Evolutionary conservation across 805 yeast genomes (phyloP), one percentile per base, ranked within the genome.

Genomic region (Saccharomycopsis javanensis): DNA sequence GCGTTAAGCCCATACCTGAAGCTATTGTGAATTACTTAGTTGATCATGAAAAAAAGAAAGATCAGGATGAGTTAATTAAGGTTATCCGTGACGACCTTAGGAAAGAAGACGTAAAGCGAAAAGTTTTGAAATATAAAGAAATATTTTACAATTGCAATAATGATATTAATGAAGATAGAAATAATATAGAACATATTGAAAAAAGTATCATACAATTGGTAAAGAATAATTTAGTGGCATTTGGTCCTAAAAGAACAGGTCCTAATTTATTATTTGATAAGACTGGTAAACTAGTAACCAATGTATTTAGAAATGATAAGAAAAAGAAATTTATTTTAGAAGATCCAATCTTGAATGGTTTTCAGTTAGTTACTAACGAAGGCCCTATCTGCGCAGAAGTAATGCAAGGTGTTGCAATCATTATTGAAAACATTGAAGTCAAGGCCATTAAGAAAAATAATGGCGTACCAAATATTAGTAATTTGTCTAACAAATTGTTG

Each of bases 311-410:
- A 7, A 37, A 33, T 16, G 34, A 31, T 55, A 46, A 52, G 11
- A 46, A 31, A 1, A 33, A 55, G 15, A 50, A 53, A 20, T 54
- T 58, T 25, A 74, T 72, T 54, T 79, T 72, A 65, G 86, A 82
- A 61, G 83, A 83, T 55, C 81, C 85, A 64, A 69, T 92, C 1
- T 66, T 87, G 51, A 85, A 86, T 63, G 99, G 96, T 0, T 91
- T 90, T 69, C 95, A 88, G 67, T 71, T 89, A 38, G 88, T 96
- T 3, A 80, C 82, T 51, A 75, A 77, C 46, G 88, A 83, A 66
- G 99, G 99, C 1, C 98, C 98, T 0, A 74, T 94, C 50, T 85
- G 92, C 0, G 80, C 85, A 4, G 99, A 94, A 68, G 91, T 90
- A 0, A 78, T 88, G 23, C 92, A 89, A 68, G 97, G 97, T 6